Evolutionary conservation across 2,329 filamentous ascomycete species (phyloP).

Genomic region (Aureobasidium namibiae): DNA sequence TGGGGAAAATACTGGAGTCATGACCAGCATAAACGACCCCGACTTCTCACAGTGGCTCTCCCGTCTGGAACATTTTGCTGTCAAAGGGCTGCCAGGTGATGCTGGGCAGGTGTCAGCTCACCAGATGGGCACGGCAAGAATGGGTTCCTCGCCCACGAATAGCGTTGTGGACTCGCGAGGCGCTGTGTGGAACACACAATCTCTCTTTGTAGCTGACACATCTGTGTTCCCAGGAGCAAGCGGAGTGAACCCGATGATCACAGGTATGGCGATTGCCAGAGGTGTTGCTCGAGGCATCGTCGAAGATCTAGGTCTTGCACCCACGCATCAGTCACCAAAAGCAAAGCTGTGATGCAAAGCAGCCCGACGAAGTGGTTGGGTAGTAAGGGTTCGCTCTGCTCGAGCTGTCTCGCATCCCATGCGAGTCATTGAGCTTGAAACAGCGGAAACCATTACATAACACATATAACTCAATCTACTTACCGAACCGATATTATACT

Average conservation of each 20-base stretch:
- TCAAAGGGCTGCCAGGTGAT: slow-evolving; percentile 41
- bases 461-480: neutral
- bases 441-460: neutral
- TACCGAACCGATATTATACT: neutral
- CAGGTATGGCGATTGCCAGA: slow-evolving; percentile 62
- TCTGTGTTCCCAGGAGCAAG: slow-evolving; percentile 69
- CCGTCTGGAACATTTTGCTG: slow-evolving; percentile 40
- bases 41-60: slow-evolving; percentile 55
- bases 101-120: slow-evolving; percentile 61
- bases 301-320: neutral
- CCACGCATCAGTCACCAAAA: neutral
- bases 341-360: slow-evolving; percentile 1
- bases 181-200: slow-evolving; percentile 55
- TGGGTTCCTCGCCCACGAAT: slow-evolving; percentile 46
- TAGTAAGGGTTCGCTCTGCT: neutral
- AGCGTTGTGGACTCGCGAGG: slow-evolving; percentile 38
- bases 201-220: slow-evolving; percentile 63
- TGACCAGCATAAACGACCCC: slow-evolving; percentile 42
- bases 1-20: slow-evolving; percentile 29
- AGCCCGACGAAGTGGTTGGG: slow-evolving; percentile 6
- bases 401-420: neutral
- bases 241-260: slow-evolving; percentile 77
- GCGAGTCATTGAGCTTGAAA: slow-evolving; percentile 9
- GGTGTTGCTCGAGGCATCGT: slow-evolving; percentile 53
- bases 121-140: slow-evolving; percentile 72